Conservation (phyloP, 2,329 filamentous ascomycete genomes). For the Colletotrichum sp. region DNA sequence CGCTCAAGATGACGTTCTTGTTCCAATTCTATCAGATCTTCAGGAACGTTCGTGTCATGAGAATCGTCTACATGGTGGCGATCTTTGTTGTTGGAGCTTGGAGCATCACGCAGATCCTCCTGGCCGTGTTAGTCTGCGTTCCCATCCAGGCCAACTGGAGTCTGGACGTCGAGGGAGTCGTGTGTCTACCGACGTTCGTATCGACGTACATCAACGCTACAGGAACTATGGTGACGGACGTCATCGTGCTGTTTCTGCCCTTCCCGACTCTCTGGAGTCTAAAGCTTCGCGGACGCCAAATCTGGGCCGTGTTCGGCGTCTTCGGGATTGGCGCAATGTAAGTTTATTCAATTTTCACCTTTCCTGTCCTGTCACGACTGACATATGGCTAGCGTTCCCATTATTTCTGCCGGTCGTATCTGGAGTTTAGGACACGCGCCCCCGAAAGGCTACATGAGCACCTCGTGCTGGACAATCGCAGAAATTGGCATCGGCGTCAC, state of each 20-base stretch:
- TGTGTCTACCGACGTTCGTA: neutral
- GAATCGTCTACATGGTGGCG: neutral
- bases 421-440: neutral
- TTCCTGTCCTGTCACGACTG: neutral
- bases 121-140: neutral
- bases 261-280: neutral
- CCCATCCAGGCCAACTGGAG: conserved; percentile 1
- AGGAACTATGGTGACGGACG: neutral
- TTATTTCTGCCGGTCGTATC: neutral
- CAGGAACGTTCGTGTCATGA: neutral
- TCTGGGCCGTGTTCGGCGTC: neutral
- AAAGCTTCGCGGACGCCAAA: neutral
- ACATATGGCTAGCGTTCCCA: neutral
- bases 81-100: neutral
- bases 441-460: conserved; percentile 5
- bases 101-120: neutral
- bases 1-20: neutral
- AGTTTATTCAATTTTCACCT: neutral
- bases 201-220: neutral
- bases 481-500: neutral
- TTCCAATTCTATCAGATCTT: conserved; percentile 6
- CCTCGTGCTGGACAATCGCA: neutral
- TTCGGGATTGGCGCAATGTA: neutral
- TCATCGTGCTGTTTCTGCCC: conserved; percentile 12
- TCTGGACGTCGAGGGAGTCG: neutral